Evolutionary conservation across 2,329 filamentous ascomycete species (phyloP), one percentile per base, ranked within the genome.

Genomic region (Paecilomyces formosus): DNA sequence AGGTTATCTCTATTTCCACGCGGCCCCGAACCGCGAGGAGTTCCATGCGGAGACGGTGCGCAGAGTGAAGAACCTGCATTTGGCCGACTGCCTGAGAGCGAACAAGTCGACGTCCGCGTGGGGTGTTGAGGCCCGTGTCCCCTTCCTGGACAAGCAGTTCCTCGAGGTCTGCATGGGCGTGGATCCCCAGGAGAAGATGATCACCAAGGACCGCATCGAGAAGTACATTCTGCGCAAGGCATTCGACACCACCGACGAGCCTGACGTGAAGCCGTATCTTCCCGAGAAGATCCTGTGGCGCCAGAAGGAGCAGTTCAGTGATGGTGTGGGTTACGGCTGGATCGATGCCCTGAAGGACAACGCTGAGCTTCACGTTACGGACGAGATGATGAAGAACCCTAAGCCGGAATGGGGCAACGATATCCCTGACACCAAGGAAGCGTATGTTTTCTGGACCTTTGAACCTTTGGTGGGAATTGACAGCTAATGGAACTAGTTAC

Each of bases 41-140:
- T 95, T 99, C 82, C 94, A 99, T 80, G 86, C 89, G 73, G 94
- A 99, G 82, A 96, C 91, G 24, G 88, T 99, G 55, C 87, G 90
- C 66, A 88, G 94, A 64, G 89, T 99, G 68, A 95, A 97, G 85
- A 93, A 97, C 85, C 81, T 99, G 65, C 94, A 99, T 73, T 79
- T 96, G 64, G 86, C 92, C n/a, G 94, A 99, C 77, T 97, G 94
- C 78, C 82, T 99, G 69, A 88, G 94, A 68, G 94, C 94, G 75
- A 99, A 99, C 88, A 99, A 99, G 83, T 97, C 93, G 39, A 99
- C 94, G 18, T 92, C 91, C 6, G 94, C 94, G 4, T 99, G 94
- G 94, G 94, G 94, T 71, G 85, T 99, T 33, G 94, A 99, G 80
- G 94, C 95, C 51, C 92, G 94, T 72, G 94, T 99, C 61, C 94